phyloP scores from a whole-genome alignment of 352 stramenopile genomes.

The Phytophthora rubi region DNA sequence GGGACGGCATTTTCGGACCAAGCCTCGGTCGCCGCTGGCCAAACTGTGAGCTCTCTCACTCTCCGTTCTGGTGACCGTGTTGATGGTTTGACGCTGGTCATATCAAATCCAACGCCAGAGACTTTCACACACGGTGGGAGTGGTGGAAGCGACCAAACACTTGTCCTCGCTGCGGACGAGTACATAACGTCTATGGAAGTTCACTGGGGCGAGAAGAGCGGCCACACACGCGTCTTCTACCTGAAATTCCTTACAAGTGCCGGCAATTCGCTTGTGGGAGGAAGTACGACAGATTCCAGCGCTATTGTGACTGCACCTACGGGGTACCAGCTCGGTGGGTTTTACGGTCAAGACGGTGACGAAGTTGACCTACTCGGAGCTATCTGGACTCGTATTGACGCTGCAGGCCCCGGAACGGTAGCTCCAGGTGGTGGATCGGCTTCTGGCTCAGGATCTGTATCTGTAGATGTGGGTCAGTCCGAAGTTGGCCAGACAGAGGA shows the following conservation, averaged over 20 bases:
- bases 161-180: constrained; percentile 17
- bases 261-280: constrained; percentile 16
- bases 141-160: constrained; percentile 17
- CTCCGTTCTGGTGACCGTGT: constrained; percentile 26
- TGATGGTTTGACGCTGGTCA: constrained; percentile 23
- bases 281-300: constrained; percentile 17
- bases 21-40: constrained; percentile 18
- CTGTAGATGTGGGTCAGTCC: constrained; percentile 18
- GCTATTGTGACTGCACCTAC: constrained; percentile 12
- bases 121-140: constrained; percentile 24
- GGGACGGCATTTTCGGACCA: constrained; percentile 26
- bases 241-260: constrained; percentile 26
- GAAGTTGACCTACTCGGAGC: constrained; percentile 27
- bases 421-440: neutral
- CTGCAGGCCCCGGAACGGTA: constrained; percentile 4
- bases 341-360: constrained; percentile 24
- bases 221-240: constrained; percentile 27
- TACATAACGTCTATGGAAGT: constrained; percentile 32
- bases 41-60: constrained; percentile 25
- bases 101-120: constrained; percentile 12
- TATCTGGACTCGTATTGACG: constrained; percentile 25
- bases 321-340: constrained; percentile 25
- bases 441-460: constrained; percentile 13
- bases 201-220: constrained; percentile 28
- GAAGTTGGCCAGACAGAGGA: constrained; percentile 1